A percentile compares a stretch with the other conserved stretches of the same genome.
Evolutionary conservation across 768 basidiomycete genomes (phyloP).

Genomic region (Hemileccinum impolitum): DNA sequence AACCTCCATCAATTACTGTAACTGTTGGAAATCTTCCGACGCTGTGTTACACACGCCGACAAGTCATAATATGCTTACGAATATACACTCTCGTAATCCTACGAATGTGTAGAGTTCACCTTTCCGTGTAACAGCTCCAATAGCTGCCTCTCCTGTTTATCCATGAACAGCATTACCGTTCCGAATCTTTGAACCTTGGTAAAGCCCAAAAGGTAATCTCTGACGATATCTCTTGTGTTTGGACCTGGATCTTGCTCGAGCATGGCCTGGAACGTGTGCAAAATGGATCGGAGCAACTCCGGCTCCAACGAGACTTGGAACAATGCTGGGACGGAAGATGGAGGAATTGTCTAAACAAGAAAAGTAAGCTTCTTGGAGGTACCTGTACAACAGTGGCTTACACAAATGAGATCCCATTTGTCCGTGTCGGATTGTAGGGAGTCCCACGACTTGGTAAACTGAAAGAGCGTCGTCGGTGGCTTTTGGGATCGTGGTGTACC

Average conservation of each 20-base stretch:
- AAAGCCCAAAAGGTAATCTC: conserved; percentile 52
- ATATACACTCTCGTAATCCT: neutral
- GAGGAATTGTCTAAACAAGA: conserved; percentile 47
- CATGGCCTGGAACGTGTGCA: conserved; percentile 47
- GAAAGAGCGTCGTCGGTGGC: conserved; percentile 49
- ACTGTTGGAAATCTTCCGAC: neutral
- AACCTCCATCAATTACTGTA: too few relatives aligned
- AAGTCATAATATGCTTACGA: neutral
- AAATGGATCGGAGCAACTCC: conserved; percentile 51
- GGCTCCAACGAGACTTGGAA: conserved; percentile 75
- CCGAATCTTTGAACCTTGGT: conserved; percentile 56
- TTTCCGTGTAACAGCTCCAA: conserved; percentile 45
- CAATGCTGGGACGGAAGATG: conserved; percentile 53
- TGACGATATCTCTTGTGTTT: conserved; percentile 25
- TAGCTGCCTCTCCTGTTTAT: conserved; percentile 47
- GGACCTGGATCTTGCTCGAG: conserved; percentile 13
- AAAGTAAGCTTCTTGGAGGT: neutral
- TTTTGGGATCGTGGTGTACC: conserved; percentile 15
- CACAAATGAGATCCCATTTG: conserved; percentile 58
- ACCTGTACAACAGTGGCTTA: conserved; percentile 32
- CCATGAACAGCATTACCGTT: conserved; percentile 64
- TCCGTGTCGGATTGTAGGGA: conserved; percentile 36
- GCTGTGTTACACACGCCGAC: neutral
- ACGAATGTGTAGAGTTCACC: conserved; percentile 17
- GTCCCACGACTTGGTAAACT: conserved; percentile 63